These are phyloP conservation scores for Flaveria linearis DNA, from an alignment of 129 eudicot species.

Conservation along the genomic window DNA sequence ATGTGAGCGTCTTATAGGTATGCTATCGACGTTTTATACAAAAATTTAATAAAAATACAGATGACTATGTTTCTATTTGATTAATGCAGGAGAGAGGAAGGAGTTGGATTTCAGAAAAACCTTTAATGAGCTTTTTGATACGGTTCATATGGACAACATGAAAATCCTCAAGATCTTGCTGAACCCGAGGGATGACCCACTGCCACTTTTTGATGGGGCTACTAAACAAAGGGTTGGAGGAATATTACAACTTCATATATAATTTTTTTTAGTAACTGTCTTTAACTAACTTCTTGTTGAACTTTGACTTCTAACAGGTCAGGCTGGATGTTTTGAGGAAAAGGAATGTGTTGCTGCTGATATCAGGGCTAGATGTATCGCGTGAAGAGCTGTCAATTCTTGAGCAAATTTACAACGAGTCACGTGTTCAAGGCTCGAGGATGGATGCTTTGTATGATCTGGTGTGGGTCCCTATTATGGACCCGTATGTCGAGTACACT, in stretches of 20 bases:
- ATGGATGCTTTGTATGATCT: slow-evolving; percentile 47
- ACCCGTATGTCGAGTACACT: slow-evolving; percentile 42
- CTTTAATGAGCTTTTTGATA: slow-evolving; percentile 45
- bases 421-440: slow-evolving; percentile 41
- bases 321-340: slow-evolving; percentile 58
- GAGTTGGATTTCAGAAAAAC: slow-evolving; percentile 42
- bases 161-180: slow-evolving; percentile 54
- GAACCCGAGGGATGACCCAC: slow-evolving; percentile 54
- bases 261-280: not conserved
- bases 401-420: slow-evolving; percentile 50
- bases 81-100: slow-evolving; percentile 54
- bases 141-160: slow-evolving; percentile 74
- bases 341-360: slow-evolving; percentile 64
- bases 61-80: slow-evolving; percentile 14
- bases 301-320: slow-evolving; percentile 37
- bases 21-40: slow-evolving; percentile 6
- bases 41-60: not conserved
- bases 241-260: not conserved
- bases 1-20: slow-evolving; percentile 53
- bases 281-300: not conserved
- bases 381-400: slow-evolving; percentile 49
- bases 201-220: slow-evolving; percentile 59
- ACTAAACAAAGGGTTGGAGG: slow-evolving; percentile 49
- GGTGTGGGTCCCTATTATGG: slow-evolving; percentile 66
- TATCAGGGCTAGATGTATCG: slow-evolving; percentile 63